Conservation (phyloP, 164 flowering plant genomes). For the Vitis riparia region DNA sequence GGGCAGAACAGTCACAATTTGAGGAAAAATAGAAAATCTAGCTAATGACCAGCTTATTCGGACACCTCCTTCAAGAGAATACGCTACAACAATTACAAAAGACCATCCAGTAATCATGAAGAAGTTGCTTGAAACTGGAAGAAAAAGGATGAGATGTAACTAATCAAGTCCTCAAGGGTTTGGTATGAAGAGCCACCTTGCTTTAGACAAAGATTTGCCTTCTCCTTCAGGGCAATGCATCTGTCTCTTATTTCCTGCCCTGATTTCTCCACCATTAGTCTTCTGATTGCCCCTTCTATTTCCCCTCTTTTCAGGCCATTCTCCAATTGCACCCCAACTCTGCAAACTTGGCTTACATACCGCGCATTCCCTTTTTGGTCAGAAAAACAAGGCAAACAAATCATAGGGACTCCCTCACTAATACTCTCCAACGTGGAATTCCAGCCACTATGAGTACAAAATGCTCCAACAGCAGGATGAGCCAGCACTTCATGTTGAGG, state of each 20-base stretch:
- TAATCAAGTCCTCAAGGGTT: slow-evolving; percentile 6
- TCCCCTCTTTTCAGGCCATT: slow-evolving; percentile 22
- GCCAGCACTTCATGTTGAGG: slow-evolving; percentile 28
- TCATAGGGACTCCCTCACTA: slow-evolving; percentile 47
- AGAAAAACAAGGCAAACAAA: slow-evolving; percentile 32
- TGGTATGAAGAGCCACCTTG: slow-evolving; percentile 34
- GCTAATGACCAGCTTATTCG: no score
- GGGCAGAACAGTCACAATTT: no score
- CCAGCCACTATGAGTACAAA: slow-evolving; percentile 40
- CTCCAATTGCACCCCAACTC: slow-evolving; percentile 32
- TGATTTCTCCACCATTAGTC: slow-evolving; percentile 28
- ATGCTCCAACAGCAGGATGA: slow-evolving; percentile 26
- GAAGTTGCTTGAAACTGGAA: not conserved
- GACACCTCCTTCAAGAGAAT: no score
- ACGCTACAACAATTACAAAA: no score
- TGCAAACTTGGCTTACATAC: slow-evolving; percentile 34
- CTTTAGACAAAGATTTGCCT: slow-evolving; percentile 10
- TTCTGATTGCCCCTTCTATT: slow-evolving; percentile 22
- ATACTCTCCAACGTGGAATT: slow-evolving; percentile 55
- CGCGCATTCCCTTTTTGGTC: slow-evolving; percentile 42
- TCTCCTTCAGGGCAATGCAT: slow-evolving; percentile 21
- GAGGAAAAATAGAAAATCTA: no score
- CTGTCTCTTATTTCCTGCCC: slow-evolving; percentile 29
- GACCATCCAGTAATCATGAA: no score
- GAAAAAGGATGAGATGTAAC: slow-evolving; percentile 8